phyloP scores from a whole-genome alignment of 225 moss, liverwort and hornwort genomes.

The Pleurozium schreberi region DNA sequence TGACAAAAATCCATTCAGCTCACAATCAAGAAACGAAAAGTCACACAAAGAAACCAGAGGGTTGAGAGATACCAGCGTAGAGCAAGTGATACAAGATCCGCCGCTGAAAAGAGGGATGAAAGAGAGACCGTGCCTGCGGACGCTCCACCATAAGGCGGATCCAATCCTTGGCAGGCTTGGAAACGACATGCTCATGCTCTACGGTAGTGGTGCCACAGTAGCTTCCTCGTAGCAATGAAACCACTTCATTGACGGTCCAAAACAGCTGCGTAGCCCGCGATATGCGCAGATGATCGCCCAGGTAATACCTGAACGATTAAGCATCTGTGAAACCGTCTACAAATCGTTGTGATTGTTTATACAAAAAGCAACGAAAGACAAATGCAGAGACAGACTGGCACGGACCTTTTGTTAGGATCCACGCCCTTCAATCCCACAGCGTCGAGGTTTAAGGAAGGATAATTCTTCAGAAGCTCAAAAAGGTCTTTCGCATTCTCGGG shows the following conservation, averaged over 20 bases:
- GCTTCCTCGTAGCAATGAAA: conserved; percentile 36
- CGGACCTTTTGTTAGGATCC: conserved; percentile 42
- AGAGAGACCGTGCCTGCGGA: conserved; percentile 47
- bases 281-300: conserved; percentile 46
- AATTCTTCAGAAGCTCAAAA: conserved; percentile 34
- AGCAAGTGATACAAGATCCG: conserved; percentile 48
- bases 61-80: conserved; percentile 38
- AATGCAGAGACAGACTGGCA: neutral
- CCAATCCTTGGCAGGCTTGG: conserved; percentile 53
- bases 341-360: neutral
- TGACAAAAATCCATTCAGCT: neutral
- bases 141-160: conserved; percentile 58
- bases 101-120: conserved; percentile 33
- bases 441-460: conserved; percentile 42
- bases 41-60: neutral
- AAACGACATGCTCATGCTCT: conserved; percentile 50
- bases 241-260: conserved; percentile 60
- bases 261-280: conserved; percentile 41
- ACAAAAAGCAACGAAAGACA: neutral
- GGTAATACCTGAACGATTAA: conserved; percentile 19
- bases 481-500: conserved; percentile 50
- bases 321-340: neutral
- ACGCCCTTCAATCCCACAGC: conserved; percentile 49
- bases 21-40: neutral
- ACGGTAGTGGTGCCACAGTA: conserved; percentile 41